phyloP scores from a whole-genome alignment of 83 land plant species.

The Larix sibirica region DNA sequence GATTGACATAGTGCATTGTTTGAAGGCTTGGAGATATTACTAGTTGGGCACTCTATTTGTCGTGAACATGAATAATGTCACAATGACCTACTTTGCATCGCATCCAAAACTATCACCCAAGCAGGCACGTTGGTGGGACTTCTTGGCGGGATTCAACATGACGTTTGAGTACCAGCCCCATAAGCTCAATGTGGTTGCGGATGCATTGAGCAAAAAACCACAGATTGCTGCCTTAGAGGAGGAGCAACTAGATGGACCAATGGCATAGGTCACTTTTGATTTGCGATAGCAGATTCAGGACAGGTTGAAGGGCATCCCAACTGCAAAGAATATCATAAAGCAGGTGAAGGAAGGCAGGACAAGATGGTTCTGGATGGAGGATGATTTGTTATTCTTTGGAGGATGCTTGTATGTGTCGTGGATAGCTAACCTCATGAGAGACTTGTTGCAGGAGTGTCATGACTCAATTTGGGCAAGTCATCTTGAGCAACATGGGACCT shows the following conservation, averaged over 20 bases:
- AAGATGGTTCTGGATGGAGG: background rate
- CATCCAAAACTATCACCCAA: background rate
- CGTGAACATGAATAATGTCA: slow-evolving; percentile 5
- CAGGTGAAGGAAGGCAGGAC: background rate
- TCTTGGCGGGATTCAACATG: background rate
- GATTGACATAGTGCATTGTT: background rate
- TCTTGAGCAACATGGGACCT: background rate
- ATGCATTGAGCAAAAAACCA: background rate
- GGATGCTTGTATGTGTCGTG: background rate
- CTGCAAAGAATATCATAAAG: background rate
- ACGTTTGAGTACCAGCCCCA: background rate
- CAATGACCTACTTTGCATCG: background rate
- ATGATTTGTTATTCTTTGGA: background rate
- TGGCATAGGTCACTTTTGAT: no score
- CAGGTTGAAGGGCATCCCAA: no score
- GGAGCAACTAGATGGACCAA: no score
- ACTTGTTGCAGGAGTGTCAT: slow-evolving; percentile 5
- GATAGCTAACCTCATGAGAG: background rate
- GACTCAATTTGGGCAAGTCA: slow-evolving; percentile 25
- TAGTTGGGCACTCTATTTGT: background rate
- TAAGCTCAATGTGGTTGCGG: background rate
- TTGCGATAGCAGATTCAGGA: no score
- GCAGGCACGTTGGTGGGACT: slow-evolving; percentile 4
- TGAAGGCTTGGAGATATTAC: background rate
- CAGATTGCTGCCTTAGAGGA: background rate